Base-by-base conservation (phyloP, 495 filamentous ascomycete genomes). In the Aspergillus coremiiformis region DNA sequence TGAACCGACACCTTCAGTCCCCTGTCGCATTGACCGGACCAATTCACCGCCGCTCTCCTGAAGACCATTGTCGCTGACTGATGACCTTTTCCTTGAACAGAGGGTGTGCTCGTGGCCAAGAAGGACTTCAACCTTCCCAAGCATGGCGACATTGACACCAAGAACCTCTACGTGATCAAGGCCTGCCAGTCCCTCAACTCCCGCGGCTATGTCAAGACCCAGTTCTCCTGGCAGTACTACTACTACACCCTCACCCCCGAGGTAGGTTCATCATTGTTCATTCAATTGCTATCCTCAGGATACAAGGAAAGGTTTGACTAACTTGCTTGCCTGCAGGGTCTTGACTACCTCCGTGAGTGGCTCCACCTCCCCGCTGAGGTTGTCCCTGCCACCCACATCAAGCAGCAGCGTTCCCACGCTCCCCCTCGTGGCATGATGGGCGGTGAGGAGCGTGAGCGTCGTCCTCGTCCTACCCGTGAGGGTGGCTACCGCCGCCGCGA, bases 221-320 rank as follows among this genome's bases (percentile, higher is more conserved):
- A 90, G 74, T 98, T 98, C 86, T 95, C 90, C 55, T 98, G 93
- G 93, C 93, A 98, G 81, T 97, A 91, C 85, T 98, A 96, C 84
- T 98, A 98, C 86, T 98, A 98, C 85, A 98, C 94, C 74, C 85
- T 98, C 71, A 98, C 93, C 71, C 90, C 90, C 64, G 92, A 96
- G 70, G 66, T 68, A 68, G 19, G 66, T 56, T 53, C 1, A 23
- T 2, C 9, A n/a, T n/a, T n/a, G n/a, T n/a, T n/a, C 12, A 29
- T 11, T 7, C 4, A 32, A 17, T 22, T 52, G 10, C 8, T 12
- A 23, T 22, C 35, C 1, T 11, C 7, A 22, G n/a, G n/a, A n/a
- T n/a, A 11, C 17, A 17, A 21, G 17, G 30, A 41, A 46, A 14
- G 23, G 30, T 42, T n/a, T 15, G 45, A 24, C 46, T 54, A 44